Evolutionary conservation across 495 filamentous ascomycete genomes (phyloP).

Genomic region (Penicillium nucicola): DNA sequence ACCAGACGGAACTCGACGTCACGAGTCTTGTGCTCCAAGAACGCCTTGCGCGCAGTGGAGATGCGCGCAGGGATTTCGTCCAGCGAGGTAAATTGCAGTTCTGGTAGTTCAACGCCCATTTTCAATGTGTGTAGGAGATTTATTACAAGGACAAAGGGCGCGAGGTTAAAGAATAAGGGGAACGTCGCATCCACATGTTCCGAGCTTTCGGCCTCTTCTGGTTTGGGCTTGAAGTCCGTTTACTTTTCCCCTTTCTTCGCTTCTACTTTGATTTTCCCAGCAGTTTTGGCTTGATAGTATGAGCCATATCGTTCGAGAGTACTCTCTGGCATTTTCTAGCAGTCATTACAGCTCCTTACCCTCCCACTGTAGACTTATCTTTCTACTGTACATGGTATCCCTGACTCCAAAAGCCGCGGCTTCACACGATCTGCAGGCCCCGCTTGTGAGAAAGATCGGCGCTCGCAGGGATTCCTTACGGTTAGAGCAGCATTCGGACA

Average conservation of each 20-base stretch:
- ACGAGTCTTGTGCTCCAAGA: slow-evolving; percentile 75
- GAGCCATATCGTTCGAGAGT: too few species aligned
- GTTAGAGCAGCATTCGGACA: too few species aligned
- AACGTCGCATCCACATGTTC: slow-evolving; percentile 23
- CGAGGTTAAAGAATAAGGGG: not conserved
- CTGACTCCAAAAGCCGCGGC: not conserved
- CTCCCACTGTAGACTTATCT: too few species aligned
- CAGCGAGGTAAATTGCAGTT: slow-evolving; percentile 62
- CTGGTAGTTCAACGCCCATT: slow-evolving; percentile 40
- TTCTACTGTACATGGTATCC: not conserved
- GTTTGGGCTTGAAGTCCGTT: not conserved
- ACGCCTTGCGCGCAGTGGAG: slow-evolving; percentile 58
- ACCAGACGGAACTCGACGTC: slow-evolving; percentile 73
- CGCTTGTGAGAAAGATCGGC: not conserved
- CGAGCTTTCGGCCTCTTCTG: slow-evolving; percentile 13
- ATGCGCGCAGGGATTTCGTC: slow-evolving; percentile 62
- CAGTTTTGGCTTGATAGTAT: not conserved
- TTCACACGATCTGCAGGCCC: slow-evolving; percentile 5
- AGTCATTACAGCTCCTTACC: too few species aligned
- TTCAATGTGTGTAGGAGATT: slow-evolving; percentile 3
- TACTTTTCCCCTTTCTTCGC: not conserved
- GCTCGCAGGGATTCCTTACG: not conserved
- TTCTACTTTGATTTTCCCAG: not conserved
- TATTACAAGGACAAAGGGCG: slow-evolving; percentile 2
- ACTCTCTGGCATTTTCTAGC: too few species aligned